phyloP scores from a whole-genome alignment of 495 filamentous ascomycete species.

The Zalerion maritima region DNA sequence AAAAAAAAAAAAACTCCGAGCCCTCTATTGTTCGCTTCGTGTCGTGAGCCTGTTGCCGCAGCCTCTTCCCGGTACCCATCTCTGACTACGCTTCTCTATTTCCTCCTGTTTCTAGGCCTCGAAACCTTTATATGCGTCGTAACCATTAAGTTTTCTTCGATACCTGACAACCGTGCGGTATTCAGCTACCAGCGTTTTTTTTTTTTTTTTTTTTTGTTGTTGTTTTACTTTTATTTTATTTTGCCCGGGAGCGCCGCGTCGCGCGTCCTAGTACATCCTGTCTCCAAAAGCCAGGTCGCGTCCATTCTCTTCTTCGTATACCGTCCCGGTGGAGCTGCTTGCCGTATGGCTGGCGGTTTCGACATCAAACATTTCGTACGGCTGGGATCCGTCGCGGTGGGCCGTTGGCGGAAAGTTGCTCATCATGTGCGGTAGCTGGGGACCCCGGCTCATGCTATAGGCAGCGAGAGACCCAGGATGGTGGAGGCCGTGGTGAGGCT shows the following conservation, averaged over 20 bases:
- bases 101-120: constrained; percentile 4
- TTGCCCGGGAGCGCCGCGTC: neutral
- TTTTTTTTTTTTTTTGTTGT: constrained; percentile 6
- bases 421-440: constrained; percentile 7
- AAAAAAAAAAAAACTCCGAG: too few species aligned
- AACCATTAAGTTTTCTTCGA: constrained; percentile 2
- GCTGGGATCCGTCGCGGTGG: too few species aligned
- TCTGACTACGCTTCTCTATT: constrained; percentile 4
- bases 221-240: constrained; percentile 1
- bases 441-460: constrained; percentile 17
- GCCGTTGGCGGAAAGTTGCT: too few species aligned
- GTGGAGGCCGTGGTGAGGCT: constrained; percentile 10
- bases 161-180: constrained; percentile 1
- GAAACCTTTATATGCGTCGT: constrained; percentile 11
- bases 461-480: constrained; percentile 13
- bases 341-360: constrained; percentile 7
- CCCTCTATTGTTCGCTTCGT: too few species aligned
- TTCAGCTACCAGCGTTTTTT: too few species aligned
- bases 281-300: constrained; percentile 26
- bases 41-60: too few species aligned
- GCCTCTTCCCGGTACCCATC: too few species aligned
- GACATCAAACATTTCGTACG: neutral
- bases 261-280: constrained; percentile 20
- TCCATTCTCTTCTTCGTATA: constrained; percentile 28
- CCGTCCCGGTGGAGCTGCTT: constrained; percentile 19